These are phyloP conservation scores for Stromatinia cepivora DNA, from an alignment of 2,329 filamentous ascomycete genomes.

Conservation along the genomic window DNA sequence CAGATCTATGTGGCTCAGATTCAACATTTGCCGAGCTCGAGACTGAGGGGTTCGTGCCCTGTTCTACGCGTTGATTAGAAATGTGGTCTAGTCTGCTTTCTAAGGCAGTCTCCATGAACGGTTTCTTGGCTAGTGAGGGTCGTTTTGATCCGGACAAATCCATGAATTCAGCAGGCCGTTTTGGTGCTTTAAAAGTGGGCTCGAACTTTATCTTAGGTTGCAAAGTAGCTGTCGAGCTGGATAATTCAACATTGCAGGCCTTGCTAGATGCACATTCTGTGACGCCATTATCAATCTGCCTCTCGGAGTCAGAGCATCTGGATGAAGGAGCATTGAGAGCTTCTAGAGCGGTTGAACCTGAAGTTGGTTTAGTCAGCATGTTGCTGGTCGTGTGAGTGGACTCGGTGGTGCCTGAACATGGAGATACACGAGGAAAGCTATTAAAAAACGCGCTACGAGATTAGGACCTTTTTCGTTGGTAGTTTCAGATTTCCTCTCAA, in stretches of 20 bases:
- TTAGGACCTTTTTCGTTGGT: no score
- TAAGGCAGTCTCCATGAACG: not conserved
- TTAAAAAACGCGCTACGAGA: not conserved
- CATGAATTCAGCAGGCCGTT: not conserved
- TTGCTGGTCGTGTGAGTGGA: not conserved
- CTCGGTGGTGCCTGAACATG: no score
- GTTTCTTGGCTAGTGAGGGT: not conserved
- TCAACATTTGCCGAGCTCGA: not conserved
- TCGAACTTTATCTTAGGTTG: not conserved
- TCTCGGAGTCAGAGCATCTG: rapidly evolving
- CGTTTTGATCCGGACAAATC: not conserved
- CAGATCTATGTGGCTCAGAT: not conserved
- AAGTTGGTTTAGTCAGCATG: no score
- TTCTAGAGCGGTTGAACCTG: no score
- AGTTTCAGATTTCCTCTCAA: no score
- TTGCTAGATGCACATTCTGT: not conserved
- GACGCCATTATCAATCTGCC: no score
- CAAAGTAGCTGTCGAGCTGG: no score
- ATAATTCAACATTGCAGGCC: no score
- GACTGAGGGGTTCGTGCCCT: not conserved
- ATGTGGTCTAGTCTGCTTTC: not conserved
- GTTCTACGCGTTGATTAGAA: not conserved
- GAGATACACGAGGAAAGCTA: not conserved
- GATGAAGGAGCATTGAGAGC: not conserved
- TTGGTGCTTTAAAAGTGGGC: not conserved